phyloP scores from a whole-genome alignment of 768 basidiomycete species.

The Suillus alpinus region DNA sequence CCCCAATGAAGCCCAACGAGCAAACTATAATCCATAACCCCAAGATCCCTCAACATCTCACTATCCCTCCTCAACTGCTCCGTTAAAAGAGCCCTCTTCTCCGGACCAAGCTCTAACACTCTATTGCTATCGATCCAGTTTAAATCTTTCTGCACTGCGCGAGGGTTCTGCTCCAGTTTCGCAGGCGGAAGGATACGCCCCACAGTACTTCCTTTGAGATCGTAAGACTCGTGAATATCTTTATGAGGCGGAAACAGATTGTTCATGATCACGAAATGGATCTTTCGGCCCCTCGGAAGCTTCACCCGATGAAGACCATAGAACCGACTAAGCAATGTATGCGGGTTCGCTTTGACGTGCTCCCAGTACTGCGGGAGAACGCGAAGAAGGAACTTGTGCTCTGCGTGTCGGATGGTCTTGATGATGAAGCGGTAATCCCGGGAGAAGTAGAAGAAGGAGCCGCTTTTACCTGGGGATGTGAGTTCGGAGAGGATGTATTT shows the following conservation, averaged over 20 bases:
- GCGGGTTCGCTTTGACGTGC: slow-evolving; percentile 87
- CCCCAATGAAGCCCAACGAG: slow-evolving; percentile 94
- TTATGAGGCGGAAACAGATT: slow-evolving; percentile 97
- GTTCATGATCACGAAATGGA: slow-evolving; percentile 99
- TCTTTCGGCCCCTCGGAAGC: slow-evolving; percentile 88
- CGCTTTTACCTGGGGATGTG: slow-evolving; percentile 97
- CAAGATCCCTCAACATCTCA: slow-evolving; percentile 75
- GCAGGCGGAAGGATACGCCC: slow-evolving; percentile 88
- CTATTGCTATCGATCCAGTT: slow-evolving; percentile 90
- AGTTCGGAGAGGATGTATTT: slow-evolving; percentile 98
- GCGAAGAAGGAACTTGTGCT: slow-evolving; percentile 88
- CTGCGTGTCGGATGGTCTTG: slow-evolving; percentile 94
- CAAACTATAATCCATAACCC: slow-evolving; percentile 96
- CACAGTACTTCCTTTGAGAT: slow-evolving; percentile 92
- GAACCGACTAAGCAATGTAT: slow-evolving; percentile 90
- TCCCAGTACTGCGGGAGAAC: slow-evolving; percentile 83
- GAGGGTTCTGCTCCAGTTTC: slow-evolving; percentile 69
- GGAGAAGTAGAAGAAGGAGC: slow-evolving; percentile 99
- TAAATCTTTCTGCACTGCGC: slow-evolving; percentile 91
- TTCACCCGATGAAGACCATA: slow-evolving; percentile 98
- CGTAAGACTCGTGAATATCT: slow-evolving; percentile 97
- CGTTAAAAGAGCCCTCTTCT: slow-evolving; percentile 86
- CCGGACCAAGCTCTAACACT: slow-evolving; percentile 87
- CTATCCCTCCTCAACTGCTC: slow-evolving; percentile 90
- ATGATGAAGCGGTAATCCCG: slow-evolving; percentile 99